Evolutionary conservation across 495 filamentous ascomycete species (phyloP).

Genomic region (Evernia prunastri): DNA sequence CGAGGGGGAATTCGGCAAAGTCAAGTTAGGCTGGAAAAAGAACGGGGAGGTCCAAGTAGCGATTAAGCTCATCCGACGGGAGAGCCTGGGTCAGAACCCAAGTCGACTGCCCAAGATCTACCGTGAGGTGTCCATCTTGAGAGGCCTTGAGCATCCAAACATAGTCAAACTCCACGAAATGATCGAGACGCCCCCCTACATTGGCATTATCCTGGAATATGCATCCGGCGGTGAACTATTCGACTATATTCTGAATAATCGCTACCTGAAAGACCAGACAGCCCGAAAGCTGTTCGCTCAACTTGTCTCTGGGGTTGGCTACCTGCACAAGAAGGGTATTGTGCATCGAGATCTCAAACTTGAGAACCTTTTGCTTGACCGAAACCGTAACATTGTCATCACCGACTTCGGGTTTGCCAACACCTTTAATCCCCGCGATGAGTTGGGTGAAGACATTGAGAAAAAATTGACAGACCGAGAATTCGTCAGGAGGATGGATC

Average conservation of each 20-base stretch:
- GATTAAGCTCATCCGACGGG: constrained; percentile 94
- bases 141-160: constrained; percentile 83
- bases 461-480: constrained; percentile 77
- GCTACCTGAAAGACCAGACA: constrained; percentile 88
- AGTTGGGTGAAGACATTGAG: constrained; percentile 85
- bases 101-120: constrained; percentile 91
- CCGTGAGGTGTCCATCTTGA: constrained; percentile 87
- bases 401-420: constrained; percentile 99
- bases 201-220: constrained; percentile 97
- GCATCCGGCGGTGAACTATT: constrained; percentile 97
- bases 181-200: constrained; percentile 93
- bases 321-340: constrained; percentile 98
- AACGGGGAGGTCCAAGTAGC: constrained; percentile 92
- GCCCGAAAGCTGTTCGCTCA: constrained; percentile 92
- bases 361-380: constrained; percentile 91
- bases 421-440: constrained; percentile 85
- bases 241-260: constrained; percentile 94
- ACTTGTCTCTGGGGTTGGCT: constrained; percentile 92
- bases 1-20: constrained; percentile 97
- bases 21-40: constrained; percentile 98
- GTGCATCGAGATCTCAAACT: constrained; percentile 97
- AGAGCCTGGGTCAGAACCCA: constrained; percentile 78
- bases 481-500: constrained; percentile 67
- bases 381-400: constrained; percentile 98
- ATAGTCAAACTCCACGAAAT: constrained; percentile 97